Percentiles rank a stretch among this genome's conserved stretches.
Conservation (phyloP, 805 yeast species). For the Starmera pachycereana region DNA sequence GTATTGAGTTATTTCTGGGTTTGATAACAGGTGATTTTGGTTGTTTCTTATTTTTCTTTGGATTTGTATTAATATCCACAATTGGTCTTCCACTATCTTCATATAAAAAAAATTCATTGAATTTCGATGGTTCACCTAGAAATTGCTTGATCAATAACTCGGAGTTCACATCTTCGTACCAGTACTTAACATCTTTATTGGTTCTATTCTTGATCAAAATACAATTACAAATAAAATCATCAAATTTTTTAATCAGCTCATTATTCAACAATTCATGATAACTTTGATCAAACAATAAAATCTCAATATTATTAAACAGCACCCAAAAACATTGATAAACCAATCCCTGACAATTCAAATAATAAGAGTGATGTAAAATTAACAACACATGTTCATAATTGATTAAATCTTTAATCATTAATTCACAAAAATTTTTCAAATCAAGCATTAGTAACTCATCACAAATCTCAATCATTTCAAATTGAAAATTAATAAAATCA, state of each 20-base stretch:
- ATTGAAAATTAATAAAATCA: conserved; percentile 39
- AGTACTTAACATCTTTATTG: no score
- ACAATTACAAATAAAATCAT: conserved; percentile 27
- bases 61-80: conserved; percentile 18
- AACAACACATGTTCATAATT: conserved; percentile 48
- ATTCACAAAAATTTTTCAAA: conserved; percentile 52
- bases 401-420: conserved; percentile 45
- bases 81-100: conserved; percentile 25
- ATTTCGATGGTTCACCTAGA: conserved; percentile 22
- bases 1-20: conserved; percentile 3
- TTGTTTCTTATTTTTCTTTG: conserved; percentile 7
- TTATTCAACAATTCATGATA: conserved; percentile 12
- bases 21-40: conserved; percentile 10
- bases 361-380: conserved; percentile 44
- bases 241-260: conserved; percentile 15
- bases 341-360: conserved; percentile 41
- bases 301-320: conserved; percentile 53
- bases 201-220: conserved; percentile 12
- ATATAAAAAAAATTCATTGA: conserved; percentile 32
- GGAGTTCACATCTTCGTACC: conserved; percentile 16
- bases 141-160: conserved; percentile 24
- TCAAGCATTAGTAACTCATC: conserved; percentile 55
- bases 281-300: conserved; percentile 35
- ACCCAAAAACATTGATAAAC: conserved; percentile 57
- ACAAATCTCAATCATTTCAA: conserved; percentile 50